Evolutionary conservation across 306 rosid species (phyloP), one percentile per base, ranked within the genome.

Genomic region (Vachellia collinsii): DNA sequence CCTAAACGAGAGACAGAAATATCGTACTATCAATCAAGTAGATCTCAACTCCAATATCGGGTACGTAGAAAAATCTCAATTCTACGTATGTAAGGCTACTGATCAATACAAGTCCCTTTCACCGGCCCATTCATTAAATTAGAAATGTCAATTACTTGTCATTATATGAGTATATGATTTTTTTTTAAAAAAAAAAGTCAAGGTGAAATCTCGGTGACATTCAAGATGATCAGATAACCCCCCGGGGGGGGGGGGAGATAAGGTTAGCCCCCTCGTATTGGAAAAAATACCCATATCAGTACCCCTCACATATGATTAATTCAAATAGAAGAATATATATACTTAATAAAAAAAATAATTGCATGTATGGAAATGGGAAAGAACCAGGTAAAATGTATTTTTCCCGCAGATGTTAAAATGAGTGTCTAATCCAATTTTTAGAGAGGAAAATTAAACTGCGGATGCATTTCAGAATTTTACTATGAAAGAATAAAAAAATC

Each of bases 71-170:
- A 25, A 61, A 68, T 76, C 69, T 62, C 81, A 65, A 79, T 63
- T 62, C 79, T 77, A 29, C 73, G 73, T 79, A 77, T 83, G 83
- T 83, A 64, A 81, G 87, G 43, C 47, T 50, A 78, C 38, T 42
- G 65, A 76, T 79, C 76, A 78, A 54, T 78, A 76, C 37, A 62
- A 75, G 12, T 7, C 77, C 36, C 22, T 75, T 54, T 29, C 38
- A 4, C 19, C 22, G 23, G 80, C 58, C 43, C 39, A 13, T 65
- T 74, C 65, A 29, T 76, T 63, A 11, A 67, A 29, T 76, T 63
- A 11, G 61, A 80, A 77, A 67, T 63, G 23, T 58, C 17, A 53
- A 51, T 8, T 20, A 41, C 75, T 3, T 44, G 48, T 43, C 53
- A 13, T 43, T 10, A 11, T 29, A 29, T 2, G 1, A 29, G 34